Evolutionary conservation across 1,284 basidiomycete genomes (phyloP), one percentile per base, ranked within the genome.

Genomic region (Caloboletus firmus): DNA sequence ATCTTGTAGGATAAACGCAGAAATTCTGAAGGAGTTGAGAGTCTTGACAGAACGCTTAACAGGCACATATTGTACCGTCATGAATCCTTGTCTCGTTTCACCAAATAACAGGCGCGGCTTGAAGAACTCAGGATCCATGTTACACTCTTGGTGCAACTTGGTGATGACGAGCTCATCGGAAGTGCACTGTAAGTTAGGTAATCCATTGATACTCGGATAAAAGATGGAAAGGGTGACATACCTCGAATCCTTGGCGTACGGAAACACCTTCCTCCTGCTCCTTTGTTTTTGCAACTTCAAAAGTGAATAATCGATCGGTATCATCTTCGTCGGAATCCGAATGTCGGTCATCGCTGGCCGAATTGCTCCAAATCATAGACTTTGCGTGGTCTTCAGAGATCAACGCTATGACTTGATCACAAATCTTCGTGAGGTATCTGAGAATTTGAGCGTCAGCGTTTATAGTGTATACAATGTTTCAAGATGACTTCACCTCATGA

Each of bases 241-340:
- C 80, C 55, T 66, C 63, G 47, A 81, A 81, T 3, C 78, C 82
- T 12, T 65, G 62, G 11, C 72, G 68, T 5, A 69, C 57, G 0
- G 66, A 62, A 2, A 81, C 79, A 35, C 71, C 68, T 62, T 85
- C 83, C 51, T 83, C 79, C 59, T 85, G 82, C 57, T 84, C 81
- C 34, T 75, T 77, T 2, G 79, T 81, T 61, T 84, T 80, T 0
- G 75, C 70, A 4, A 85, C 83, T 49, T 82, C 76, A 51, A 83
- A 85, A 0, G 75, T 75, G 64, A 81, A 83, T 18, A 84, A 53
- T 5, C 82, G 71, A 57, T 80, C 79, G 5, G 67, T 65, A 7
- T 77, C 74, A 7, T 78, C 74, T 17, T 74, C 68, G 17, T 74
- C 68, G 11, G 52, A n/a, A 9, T 68, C 63, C 26, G 63, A 56